A percentile compares a stretch with the other conserved stretches of the same genome.
Evolutionary conservation across 345 rosid species (phyloP).

Genomic region (Pelargonium nanum): DNA sequence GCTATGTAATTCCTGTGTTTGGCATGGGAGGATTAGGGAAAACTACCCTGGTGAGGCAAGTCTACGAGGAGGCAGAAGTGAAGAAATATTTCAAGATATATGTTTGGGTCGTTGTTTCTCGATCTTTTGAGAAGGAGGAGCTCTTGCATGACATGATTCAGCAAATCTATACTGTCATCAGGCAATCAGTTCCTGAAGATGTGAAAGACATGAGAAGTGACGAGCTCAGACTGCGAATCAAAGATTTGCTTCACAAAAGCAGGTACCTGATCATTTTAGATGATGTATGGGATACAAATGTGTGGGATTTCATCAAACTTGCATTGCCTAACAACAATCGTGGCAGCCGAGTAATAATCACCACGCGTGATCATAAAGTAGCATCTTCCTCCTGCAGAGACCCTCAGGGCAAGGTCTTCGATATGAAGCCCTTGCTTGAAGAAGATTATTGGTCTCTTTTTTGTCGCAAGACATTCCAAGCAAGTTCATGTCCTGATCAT

Average conservation of each 20-base stretch:
- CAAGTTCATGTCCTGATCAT: slow-evolving; percentile 5
- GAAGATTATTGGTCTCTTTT: slow-evolving; percentile 15
- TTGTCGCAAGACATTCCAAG: slow-evolving; percentile 15
- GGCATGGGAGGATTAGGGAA: slow-evolving; percentile 22
- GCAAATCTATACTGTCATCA: not conserved
- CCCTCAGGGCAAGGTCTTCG: slow-evolving; percentile 7
- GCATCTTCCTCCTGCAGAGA: slow-evolving; percentile 12
- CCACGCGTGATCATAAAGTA: slow-evolving; percentile 13
- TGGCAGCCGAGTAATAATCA: slow-evolving; percentile 20
- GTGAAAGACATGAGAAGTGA: not conserved
- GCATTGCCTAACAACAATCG: slow-evolving; percentile 9
- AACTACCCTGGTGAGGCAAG: slow-evolving; percentile 16
- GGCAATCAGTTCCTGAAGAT: slow-evolving; percentile 4
- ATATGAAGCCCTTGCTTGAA: slow-evolving; percentile 7
- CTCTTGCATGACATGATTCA: slow-evolving; percentile 12
- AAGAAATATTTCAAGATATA: slow-evolving; percentile 10
- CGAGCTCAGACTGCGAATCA: slow-evolving; percentile 4
- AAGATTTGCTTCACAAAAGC: not conserved
- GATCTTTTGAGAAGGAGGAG: slow-evolving; percentile 6
- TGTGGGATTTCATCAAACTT: slow-evolving; percentile 14
- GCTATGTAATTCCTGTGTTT: slow-evolving; percentile 13
- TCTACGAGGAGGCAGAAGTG: slow-evolving; percentile 12
- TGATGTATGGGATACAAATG: slow-evolving; percentile 14
- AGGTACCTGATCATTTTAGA: slow-evolving; percentile 19
- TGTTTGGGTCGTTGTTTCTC: slow-evolving; percentile 17